Percentiles rank a stretch among this genome's conserved stretches.
These are phyloP conservation scores for Talaromyces sp. DNA, from an alignment of 2,329 filamentous ascomycete genomes.

Conservation along the genomic window DNA sequence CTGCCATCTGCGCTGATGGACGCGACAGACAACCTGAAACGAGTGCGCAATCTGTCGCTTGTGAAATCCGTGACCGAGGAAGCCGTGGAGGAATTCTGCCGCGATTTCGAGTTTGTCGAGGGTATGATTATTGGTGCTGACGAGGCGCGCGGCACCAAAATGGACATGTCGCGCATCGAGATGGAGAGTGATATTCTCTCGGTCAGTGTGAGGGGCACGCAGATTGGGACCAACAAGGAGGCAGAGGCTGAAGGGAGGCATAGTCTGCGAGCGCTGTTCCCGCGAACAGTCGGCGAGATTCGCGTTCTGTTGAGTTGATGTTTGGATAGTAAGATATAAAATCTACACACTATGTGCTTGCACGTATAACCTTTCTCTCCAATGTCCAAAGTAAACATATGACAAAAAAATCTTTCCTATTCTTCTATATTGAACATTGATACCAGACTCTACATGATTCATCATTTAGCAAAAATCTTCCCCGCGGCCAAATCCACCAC, in stretches of 20 bases:
- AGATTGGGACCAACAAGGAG: slow-evolving; percentile 17
- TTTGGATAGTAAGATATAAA: neutral
- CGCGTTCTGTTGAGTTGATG: slow-evolving; percentile 54
- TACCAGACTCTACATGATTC: no score
- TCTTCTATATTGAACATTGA: no score
- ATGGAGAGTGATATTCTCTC: slow-evolving; percentile 18
- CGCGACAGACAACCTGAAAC: slow-evolving; percentile 72
- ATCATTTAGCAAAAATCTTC: no score
- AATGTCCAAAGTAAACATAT: no score
- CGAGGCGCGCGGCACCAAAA: slow-evolving; percentile 36
- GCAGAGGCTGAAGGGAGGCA: slow-evolving; percentile 28
- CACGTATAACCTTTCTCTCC: no score
- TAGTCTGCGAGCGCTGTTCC: slow-evolving; percentile 52
- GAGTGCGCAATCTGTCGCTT: slow-evolving; percentile 65
- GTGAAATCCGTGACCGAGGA: slow-evolving; percentile 73
- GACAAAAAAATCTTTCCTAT: no score
- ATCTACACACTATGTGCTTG: neutral
- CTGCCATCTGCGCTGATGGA: slow-evolving; percentile 90
- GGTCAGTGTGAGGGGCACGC: slow-evolving; percentile 13
- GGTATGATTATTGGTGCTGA: slow-evolving; percentile 55
- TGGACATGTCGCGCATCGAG: slow-evolving; percentile 25
- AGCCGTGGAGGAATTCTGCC: slow-evolving; percentile 76
- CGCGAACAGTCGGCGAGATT: slow-evolving; percentile 59
- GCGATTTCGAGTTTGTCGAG: slow-evolving; percentile 71
- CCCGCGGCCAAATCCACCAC: no score